A percentile compares a stretch with the other conserved stretches of the same genome.
phyloP scores from a whole-genome alignment of 371 early-diverging fungal species.

The Capniomyces stellatus region DNA sequence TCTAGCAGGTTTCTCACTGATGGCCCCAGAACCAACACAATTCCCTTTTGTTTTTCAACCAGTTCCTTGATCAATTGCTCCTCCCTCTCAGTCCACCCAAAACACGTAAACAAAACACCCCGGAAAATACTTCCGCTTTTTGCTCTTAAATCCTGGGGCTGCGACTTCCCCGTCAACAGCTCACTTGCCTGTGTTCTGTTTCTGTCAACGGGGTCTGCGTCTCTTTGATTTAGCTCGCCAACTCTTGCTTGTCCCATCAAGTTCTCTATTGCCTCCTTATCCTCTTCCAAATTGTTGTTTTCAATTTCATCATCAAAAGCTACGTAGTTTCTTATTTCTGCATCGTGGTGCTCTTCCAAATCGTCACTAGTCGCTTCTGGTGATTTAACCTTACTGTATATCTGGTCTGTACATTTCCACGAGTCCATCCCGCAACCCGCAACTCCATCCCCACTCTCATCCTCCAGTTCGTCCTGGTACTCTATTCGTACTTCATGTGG shows the following conservation, averaged over 20 bases:
- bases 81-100: not conserved
- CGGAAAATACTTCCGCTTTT: slow-evolving; percentile 4
- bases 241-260: too few species aligned
- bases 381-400: too few species aligned
- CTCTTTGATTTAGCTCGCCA: too few species aligned
- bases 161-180: not conserved
- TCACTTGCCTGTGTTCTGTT: not conserved
- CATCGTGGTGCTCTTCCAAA: too few species aligned
- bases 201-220: too few species aligned
- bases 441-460: not conserved
- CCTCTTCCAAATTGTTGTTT: too few species aligned
- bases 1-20: not conserved
- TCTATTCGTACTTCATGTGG: not conserved
- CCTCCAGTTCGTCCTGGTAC: not conserved
- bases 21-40: not conserved
- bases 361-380: too few species aligned
- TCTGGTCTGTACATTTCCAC: not conserved
- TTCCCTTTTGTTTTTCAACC: slow-evolving; percentile 2
- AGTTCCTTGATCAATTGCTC: not conserved
- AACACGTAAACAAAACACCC: not conserved
- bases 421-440: not conserved
- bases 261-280: not conserved
- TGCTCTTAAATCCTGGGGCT: not conserved
- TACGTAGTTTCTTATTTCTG: not conserved
- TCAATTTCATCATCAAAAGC: not conserved